These are phyloP conservation scores for Durusdinium trenchii DNA, from an alignment of 73 alveolate species.

Conservation along the genomic window DNA sequence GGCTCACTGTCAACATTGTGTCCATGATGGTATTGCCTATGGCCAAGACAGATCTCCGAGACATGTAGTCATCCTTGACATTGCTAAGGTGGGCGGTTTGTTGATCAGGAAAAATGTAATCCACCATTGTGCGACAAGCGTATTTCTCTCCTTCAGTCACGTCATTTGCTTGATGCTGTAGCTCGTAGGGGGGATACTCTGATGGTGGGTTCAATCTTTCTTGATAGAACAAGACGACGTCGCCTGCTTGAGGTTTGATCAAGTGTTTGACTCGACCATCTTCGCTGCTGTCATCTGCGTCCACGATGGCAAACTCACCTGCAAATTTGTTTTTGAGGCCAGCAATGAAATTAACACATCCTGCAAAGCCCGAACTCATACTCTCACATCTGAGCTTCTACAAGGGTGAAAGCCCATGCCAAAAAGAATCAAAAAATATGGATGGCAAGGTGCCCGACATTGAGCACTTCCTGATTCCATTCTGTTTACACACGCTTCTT, in stretches of 20 bases:
- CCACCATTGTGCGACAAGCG: slow-evolving; percentile 74
- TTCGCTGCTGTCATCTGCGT: slow-evolving; percentile 26
- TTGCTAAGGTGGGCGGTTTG: slow-evolving; percentile 34
- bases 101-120: slow-evolving; percentile 35
- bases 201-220: slow-evolving; percentile 62
- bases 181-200: slow-evolving; percentile 51
- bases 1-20: slow-evolving; percentile 45
- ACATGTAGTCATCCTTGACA: slow-evolving; percentile 57
- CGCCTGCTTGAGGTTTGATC: slow-evolving; percentile 46
- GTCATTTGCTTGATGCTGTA: slow-evolving; percentile 46
- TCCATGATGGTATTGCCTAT: slow-evolving; percentile 80
- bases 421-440: too few species aligned
- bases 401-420: too few species aligned
- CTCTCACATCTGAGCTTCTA: too few species aligned
- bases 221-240: slow-evolving; percentile 57
- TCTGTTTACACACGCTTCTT: too few species aligned
- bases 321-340: too few species aligned
- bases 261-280: slow-evolving; percentile 17
- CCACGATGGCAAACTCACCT: slow-evolving; percentile 75
- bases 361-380: too few species aligned
- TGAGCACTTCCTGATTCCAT: too few species aligned
- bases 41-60: neutral
- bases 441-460: too few species aligned
- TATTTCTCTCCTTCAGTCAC: slow-evolving; percentile 39
- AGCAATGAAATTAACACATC: too few species aligned